Base-by-base conservation (phyloP, 306 rosid genomes). In the Ziziphus jujuba region DNA sequence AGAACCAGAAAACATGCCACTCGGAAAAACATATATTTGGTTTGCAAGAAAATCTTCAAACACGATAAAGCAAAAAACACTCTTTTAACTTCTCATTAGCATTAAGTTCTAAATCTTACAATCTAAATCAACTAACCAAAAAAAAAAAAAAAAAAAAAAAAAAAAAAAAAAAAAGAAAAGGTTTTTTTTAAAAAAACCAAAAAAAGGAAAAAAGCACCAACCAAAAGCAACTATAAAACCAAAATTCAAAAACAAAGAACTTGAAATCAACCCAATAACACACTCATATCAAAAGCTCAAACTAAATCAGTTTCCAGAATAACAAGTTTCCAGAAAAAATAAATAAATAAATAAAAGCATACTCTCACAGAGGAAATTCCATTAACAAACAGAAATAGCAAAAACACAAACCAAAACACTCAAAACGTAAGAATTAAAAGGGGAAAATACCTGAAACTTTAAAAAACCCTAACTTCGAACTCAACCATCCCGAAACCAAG, bases 391-490 rank as follows among this genome's bases (percentile, higher is more conserved):
- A 9, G n/a, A 34, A 48, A 52, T 15, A 43, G 10, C 4, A 50
- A n/a, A n/a, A n/a, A n/a, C n/a, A 2, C 1, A 1, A 38, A 54
- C 0, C 9, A 3, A 16, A 67, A 60, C 50, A 13, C 35, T 7
- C 4, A 1, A 25, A 52, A 61, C 57, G 16, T 67, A 24, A 16
- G n/a, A 5, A 43, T 1, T 49, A 31, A 9, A 34, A 55, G 56
- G 64, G 59, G 0, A 43, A 24, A 64, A 33, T 64, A 49, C 80
- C 63, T 62, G 51, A 55, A 72, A 55, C n/a, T 48, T 21, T 9
- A 34, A 74, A 55, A 59, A 83, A 76, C 67, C 81, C 75, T 70
- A 61, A 57, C 71, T 56, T 40, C 59, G 57, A 40, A 48, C 57
- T 69, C 73, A 63, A 69, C 6, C 70, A 22, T 20, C 54, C 8